Evolutionary conservation across 257 asterid genomes (phyloP).

Genomic region (Fraxinus excelsior): DNA sequence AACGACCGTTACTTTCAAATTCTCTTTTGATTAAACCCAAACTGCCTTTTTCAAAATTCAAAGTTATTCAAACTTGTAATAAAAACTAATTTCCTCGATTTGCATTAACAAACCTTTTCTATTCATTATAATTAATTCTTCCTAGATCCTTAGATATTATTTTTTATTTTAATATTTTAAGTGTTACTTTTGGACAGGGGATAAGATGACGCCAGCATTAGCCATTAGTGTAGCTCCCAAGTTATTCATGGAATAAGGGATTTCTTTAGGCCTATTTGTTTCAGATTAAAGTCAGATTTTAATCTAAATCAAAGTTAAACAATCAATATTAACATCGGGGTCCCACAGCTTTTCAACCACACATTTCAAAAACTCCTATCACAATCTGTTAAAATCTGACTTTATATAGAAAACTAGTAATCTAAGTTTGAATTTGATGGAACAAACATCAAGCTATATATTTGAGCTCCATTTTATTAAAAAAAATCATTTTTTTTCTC

Average conservation of each 20-base stretch:
- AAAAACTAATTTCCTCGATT: not conserved
- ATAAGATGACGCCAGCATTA: not conserved
- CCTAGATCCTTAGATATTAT: not conserved
- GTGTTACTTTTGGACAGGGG: not conserved
- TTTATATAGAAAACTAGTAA: not conserved
- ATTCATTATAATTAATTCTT: conserved; percentile 2
- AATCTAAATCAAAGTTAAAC: no score
- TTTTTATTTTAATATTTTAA: not conserved
- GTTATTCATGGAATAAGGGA: not conserved
- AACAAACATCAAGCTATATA: not conserved
- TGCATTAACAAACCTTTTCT: not conserved
- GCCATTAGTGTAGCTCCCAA: not conserved
- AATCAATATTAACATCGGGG: no score
- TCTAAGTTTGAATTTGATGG: not conserved
- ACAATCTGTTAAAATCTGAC: no score
- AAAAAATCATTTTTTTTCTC: no score
- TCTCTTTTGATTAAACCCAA: conserved; percentile 1
- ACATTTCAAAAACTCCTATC: not conserved
- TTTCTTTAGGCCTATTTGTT: no score
- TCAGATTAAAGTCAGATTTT: no score
- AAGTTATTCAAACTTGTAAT: not conserved
- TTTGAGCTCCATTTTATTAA: no score
- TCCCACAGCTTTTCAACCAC: no score
- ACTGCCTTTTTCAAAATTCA: not conserved
- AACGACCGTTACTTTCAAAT: conserved; percentile 7